Evolutionary conservation across 768 basidiomycete species (phyloP).

Genomic region (Coprinopsis marcescibilis): DNA sequence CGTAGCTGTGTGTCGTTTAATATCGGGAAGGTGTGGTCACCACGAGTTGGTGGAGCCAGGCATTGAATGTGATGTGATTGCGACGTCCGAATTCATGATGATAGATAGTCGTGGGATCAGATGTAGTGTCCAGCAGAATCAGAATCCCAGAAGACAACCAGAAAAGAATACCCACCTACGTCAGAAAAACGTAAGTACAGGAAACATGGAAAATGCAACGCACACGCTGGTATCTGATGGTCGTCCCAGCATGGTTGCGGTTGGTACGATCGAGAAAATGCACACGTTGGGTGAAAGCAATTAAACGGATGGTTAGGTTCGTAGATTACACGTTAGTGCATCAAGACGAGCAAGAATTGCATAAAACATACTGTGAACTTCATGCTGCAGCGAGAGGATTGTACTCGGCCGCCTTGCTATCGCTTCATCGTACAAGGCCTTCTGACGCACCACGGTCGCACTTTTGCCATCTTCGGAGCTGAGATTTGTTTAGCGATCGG

Average conservation of each 20-base stretch:
- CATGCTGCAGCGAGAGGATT: conserved; percentile 38
- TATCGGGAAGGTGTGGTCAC: neutral
- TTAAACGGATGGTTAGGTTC: conserved; percentile 31
- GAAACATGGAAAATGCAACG: no score
- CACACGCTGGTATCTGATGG: no score
- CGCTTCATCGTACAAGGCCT: conserved; percentile 23
- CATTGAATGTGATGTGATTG: no score
- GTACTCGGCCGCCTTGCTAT: conserved; percentile 26
- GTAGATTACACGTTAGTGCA: neutral
- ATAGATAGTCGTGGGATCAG: no score
- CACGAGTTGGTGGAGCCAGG: neutral
- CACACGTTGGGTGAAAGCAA: conserved; percentile 11
- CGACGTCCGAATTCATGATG: no score
- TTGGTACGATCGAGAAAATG: no score
- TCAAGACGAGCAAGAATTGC: neutral
- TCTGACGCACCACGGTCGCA: conserved; percentile 26
- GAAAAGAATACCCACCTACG: no score
- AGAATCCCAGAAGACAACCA: no score
- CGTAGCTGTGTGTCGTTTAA: conserved; percentile 18
- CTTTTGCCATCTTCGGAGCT: conserved; percentile 37
- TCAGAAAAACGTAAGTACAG: no score
- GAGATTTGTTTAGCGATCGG: neutral
- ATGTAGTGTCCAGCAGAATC: no score
- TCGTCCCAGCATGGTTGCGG: no score
- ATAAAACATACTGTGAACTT: conserved; percentile 26